Base-by-base conservation (phyloP, 1,139 yeast species). In the Pneumocystis carinii region DNA sequence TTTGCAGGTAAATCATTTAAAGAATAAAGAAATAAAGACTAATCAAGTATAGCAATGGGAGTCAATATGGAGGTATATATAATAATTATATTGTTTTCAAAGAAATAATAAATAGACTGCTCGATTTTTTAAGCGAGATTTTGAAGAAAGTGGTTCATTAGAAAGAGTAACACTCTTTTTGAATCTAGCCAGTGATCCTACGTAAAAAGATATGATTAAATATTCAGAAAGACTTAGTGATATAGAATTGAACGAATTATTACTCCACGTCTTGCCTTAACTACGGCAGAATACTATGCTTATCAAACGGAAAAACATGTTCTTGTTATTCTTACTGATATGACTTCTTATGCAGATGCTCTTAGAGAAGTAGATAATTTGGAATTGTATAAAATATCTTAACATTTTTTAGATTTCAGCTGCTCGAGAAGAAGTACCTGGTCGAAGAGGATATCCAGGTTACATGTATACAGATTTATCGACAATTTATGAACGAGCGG, bases 401-500 rank as follows among this genome's bases (percentile, higher is more conserved):
- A 12, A 48, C 6, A 10, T 24, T 14, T 14, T 42, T 24, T 24
- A 48, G 55, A 98, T 92, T 63, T 90, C 97, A 66, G 98, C 99
- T 67, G 99, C 99, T 62, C 88, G 99, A 82, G 99, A 92, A 79
- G 99, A 92, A 79, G 99, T 92, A 61, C 99, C 99, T 73, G 99
- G 99, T 81, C 90, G 99, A 83, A 90, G 99, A 85, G 99, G 99
- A 81, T 92, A 92, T 78, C 99, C 99, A 68, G 99, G 99, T 87
- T 92, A 92, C 77, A 92, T 92, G 99, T 92, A 92, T 79, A 92
- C 99, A 62, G 98, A 92, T 85, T 88, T 92, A 81, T 87, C 97
- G 64, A 92, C 97, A 66, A 90, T 92, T 73, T 92, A 92, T 76
- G 99, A 92, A 80, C 87, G 99, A 80, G 99, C 99, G 59, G 99